Conservation (phyloP, 179 eudicot genomes). For the Corrigiola litoralis region DNA sequence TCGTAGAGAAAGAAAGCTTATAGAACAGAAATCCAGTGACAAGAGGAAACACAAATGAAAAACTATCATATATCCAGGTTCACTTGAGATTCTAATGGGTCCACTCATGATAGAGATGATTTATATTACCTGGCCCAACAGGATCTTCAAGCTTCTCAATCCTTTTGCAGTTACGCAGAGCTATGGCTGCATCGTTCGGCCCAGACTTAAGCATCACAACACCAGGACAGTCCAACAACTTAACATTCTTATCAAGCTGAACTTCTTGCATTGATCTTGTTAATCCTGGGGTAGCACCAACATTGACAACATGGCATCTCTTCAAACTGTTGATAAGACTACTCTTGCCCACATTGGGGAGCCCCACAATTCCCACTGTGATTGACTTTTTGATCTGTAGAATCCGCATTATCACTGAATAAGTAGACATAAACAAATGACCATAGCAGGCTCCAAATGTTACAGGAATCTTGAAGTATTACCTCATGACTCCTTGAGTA, state of each 20-base stretch:
- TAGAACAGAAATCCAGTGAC: too few relatives aligned
- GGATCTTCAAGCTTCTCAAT: constrained; percentile 95
- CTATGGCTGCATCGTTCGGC: constrained; percentile 67
- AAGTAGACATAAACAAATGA: background rate
- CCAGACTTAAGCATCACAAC: constrained; percentile 85
- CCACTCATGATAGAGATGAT: too few relatives aligned
- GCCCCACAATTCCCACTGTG: constrained; percentile 87
- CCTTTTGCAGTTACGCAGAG: constrained; percentile 85
- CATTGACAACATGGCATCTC: constrained; percentile 85
- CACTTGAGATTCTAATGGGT: too few relatives aligned
- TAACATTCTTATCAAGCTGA: constrained; percentile 85
- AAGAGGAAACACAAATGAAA: too few relatives aligned
- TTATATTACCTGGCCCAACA: constrained; percentile 66
- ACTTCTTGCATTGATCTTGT: constrained; percentile 97
- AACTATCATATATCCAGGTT: too few relatives aligned
- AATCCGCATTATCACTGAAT: background rate
- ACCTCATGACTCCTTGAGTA: constrained; percentile 97
- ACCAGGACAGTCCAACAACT: constrained; percentile 95
- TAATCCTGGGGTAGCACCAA: constrained; percentile 95
- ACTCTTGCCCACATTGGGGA: constrained; percentile 98
- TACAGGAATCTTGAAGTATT: background rate
- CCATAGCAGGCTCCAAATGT: background rate
- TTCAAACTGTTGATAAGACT: constrained; percentile 95
- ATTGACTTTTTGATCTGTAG: constrained; percentile 85
- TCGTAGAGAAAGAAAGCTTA: too few relatives aligned